Base-by-base conservation (phyloP, 306 rosid genomes). In the Ormosia emarginata region DNA sequence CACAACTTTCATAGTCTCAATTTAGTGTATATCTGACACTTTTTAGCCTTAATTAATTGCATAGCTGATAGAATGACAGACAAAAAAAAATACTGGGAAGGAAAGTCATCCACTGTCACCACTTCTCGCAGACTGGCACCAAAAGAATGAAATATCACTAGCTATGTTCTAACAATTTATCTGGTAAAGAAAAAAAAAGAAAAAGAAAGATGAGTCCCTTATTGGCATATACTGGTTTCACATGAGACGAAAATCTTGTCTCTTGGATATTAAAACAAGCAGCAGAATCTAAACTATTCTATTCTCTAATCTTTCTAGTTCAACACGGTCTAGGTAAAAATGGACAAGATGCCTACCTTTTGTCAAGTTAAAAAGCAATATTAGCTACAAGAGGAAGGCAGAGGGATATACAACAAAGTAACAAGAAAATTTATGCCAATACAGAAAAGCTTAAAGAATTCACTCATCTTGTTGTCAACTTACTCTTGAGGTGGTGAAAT, bases 401-500 rank as follows among this genome's bases (percentile, higher is more conserved):
- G 52, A 73, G 37, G 14, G 24, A 41, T 50, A 33, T 8, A 44
- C 49, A 79, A 34, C 14, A 86, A 52, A 29, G 11, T 18, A 81
- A 63, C 68, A 72, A 46, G 47, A 62, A 24, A 75, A 17, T 18
- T 30, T 50, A 67, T 50, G 75, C 18, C 36, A 79, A 71, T 6
- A 81, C 32, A 63, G 50, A 75, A 71, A 63, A 61, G 30, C 55
- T 30, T 39, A 58, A 82, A 78, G 50, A 79, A 59, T 43, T 47
- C 36, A 61, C 8, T 43, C 17, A 77, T 71, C 37, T 17, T 33
- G 62, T 76, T 8, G 59, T 49, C 40, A 72, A 68, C 92, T 85
- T 85, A 90, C 94, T 88, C 90, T 86, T 90, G 74, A 90, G 92
- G 83, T 90, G 90, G 71, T 85, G 88, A 87, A 90, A 88, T 6